phyloP scores from a whole-genome alignment of 257 asterid genomes.

The Salvia hispanica region DNA sequence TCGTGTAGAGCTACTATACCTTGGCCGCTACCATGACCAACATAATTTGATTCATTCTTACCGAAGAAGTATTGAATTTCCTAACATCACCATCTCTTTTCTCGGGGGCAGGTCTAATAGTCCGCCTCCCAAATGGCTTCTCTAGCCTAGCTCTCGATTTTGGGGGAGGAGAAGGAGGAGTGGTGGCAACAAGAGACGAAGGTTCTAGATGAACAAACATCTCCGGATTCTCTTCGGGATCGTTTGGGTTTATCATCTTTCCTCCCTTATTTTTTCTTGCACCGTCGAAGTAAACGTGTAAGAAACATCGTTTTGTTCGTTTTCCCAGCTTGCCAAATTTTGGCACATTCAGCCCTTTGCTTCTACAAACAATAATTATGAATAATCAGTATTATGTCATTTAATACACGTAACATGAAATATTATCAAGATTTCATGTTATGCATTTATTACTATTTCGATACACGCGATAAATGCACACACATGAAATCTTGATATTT shows the following conservation, averaged over 20 bases:
- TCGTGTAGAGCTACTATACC: conserved; percentile 39
- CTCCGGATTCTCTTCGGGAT: conserved; percentile 68
- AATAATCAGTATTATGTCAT: not conserved
- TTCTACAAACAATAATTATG: conserved; percentile 4
- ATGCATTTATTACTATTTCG: too few relatives aligned
- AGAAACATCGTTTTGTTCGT: conserved; percentile 55
- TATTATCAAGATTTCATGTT: too few relatives aligned
- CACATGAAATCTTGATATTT: not conserved
- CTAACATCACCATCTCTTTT: conserved; percentile 42
- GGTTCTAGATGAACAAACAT: conserved; percentile 42
- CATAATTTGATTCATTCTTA: conserved; percentile 30
- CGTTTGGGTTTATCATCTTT: conserved; percentile 74
- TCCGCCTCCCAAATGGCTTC: conserved; percentile 43
- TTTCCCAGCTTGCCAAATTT: conserved; percentile 66
- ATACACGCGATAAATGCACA: too few relatives aligned
- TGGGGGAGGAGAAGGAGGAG: not conserved
- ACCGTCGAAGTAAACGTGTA: conserved; percentile 76
- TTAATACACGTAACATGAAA: too few relatives aligned
- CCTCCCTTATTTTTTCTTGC: conserved; percentile 72
- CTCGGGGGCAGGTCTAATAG: conserved; percentile 42
- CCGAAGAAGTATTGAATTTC: conserved; percentile 41
- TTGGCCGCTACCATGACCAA: conserved; percentile 49
- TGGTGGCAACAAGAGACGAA: conserved; percentile 27
- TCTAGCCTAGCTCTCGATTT: too few relatives aligned
- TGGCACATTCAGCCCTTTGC: conserved; percentile 55